Percentiles rank a stretch among this genome's conserved stretches.
phyloP scores from a whole-genome alignment of 148 eudicot species.

The Cornus kousa region DNA sequence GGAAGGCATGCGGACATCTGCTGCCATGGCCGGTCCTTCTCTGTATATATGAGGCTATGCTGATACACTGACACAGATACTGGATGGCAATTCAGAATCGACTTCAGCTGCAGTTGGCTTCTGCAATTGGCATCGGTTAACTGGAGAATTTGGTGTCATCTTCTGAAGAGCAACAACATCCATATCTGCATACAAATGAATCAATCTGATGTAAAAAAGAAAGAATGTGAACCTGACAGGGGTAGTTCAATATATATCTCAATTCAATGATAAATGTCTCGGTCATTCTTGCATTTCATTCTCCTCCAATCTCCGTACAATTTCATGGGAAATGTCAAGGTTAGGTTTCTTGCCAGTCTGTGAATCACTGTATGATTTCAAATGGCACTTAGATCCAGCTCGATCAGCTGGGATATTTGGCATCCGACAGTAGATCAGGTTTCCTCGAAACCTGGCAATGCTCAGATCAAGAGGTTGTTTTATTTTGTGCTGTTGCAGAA shows the following conservation, averaged over 20 bases:
- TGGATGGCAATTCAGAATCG: not conserved
- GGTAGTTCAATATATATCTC: conserved; percentile 11
- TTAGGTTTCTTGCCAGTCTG: conserved; percentile 34
- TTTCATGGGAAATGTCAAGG: conserved; percentile 36
- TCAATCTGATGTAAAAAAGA: conserved; percentile 14
- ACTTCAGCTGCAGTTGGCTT: not conserved
- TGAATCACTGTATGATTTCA: too few relatives aligned
- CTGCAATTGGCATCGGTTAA: not conserved
- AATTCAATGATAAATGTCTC: conserved; percentile 1
- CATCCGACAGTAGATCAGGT: too few relatives aligned
- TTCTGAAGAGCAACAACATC: conserved; percentile 1
- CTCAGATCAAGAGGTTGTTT: too few relatives aligned
- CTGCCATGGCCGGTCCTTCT: not conserved
- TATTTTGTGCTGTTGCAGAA: too few relatives aligned
- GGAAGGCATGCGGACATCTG: not conserved
- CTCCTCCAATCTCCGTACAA: not conserved
- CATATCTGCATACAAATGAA: not conserved
- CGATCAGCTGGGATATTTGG: too few relatives aligned
- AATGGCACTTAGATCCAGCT: too few relatives aligned
- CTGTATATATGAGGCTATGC: conserved; percentile 11
- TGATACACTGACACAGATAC: conserved; percentile 9
- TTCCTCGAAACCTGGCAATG: too few relatives aligned
- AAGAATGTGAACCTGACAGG: conserved; percentile 4
- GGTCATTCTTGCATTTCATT: not conserved
- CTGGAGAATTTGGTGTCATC: conserved; percentile 11